Evolutionary conservation across 177 flowering plant species (phyloP).

Genomic region (Vitis hybrid): DNA sequence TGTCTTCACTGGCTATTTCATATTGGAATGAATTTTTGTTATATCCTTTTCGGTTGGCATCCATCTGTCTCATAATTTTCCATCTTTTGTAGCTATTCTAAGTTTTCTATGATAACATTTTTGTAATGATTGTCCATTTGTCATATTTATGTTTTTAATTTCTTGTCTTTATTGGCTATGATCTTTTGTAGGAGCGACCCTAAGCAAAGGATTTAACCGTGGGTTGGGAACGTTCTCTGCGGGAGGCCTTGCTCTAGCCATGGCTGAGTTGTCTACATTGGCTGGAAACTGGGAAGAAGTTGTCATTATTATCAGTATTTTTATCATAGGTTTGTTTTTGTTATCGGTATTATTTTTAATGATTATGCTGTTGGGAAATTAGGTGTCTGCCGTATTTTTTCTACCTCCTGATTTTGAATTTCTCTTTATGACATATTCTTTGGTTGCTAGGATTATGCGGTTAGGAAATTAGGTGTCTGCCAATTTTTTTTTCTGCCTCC

Average conservation of each 20-base stretch:
- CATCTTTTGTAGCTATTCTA: no score
- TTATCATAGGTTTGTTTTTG: slow-evolving; percentile 43
- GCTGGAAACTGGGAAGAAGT: slow-evolving; percentile 54
- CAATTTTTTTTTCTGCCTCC: no score
- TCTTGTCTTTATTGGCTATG: background rate
- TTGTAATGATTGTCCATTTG: no score
- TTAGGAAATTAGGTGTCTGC: no score
- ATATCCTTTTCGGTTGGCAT: no score
- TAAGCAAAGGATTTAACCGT: slow-evolving; percentile 72
- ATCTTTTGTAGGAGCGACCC: slow-evolving; percentile 59
- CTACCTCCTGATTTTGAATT: background rate
- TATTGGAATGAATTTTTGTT: no score
- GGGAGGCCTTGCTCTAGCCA: slow-evolving; percentile 64
- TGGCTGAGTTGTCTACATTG: slow-evolving; percentile 48
- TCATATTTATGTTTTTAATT: background rate
- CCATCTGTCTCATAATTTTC: no score
- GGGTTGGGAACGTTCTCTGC: slow-evolving; percentile 71
- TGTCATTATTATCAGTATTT: slow-evolving; percentile 48
- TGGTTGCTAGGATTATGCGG: no score
- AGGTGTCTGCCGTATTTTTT: background rate
- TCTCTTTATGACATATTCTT: background rate
- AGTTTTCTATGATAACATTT: no score
- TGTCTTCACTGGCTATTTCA: no score
- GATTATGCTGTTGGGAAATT: background rate
- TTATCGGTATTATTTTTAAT: background rate